Percentiles rank a stretch among this genome's conserved stretches.
phyloP scores from a whole-genome alignment of 768 basidiomycete species.

The Agaricus subrufescens region DNA sequence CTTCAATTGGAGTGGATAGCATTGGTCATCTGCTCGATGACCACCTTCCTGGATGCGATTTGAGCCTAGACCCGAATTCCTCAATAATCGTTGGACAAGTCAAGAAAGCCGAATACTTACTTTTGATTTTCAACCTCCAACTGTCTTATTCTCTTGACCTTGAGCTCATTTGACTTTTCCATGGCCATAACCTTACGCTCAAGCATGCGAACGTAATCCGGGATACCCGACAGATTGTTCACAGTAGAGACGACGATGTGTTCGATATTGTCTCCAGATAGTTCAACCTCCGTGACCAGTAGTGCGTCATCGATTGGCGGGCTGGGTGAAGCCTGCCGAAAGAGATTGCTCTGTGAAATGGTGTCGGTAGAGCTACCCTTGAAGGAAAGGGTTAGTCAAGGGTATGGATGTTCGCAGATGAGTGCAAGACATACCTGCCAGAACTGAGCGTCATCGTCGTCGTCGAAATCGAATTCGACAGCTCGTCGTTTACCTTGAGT shows the following conservation, averaged over 20 bases:
- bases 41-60: not conserved
- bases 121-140: slow-evolving; percentile 23
- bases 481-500: not conserved
- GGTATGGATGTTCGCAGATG: not conserved
- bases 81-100: not conserved
- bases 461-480: not conserved
- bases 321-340: not conserved
- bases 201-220: slow-evolving; percentile 29
- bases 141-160: slow-evolving; percentile 25
- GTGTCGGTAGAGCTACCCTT: not conserved
- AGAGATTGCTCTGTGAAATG: not conserved
- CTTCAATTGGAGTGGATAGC: no score
- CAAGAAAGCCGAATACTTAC: slow-evolving; percentile 13
- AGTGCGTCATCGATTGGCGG: not conserved
- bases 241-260: not conserved
- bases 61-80: not conserved
- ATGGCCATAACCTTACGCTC: slow-evolving; percentile 33
- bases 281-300: not conserved
- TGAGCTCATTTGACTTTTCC: slow-evolving; percentile 28
- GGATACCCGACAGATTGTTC: not conserved
- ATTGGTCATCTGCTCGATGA: not conserved
- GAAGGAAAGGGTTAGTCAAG: not conserved
- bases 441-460: not conserved
- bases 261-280: not conserved
- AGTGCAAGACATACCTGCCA: not conserved